Evolutionary conservation across 192 early-diverging fungal species (phyloP).

Genomic region (Cladochytrium replicatum): DNA sequence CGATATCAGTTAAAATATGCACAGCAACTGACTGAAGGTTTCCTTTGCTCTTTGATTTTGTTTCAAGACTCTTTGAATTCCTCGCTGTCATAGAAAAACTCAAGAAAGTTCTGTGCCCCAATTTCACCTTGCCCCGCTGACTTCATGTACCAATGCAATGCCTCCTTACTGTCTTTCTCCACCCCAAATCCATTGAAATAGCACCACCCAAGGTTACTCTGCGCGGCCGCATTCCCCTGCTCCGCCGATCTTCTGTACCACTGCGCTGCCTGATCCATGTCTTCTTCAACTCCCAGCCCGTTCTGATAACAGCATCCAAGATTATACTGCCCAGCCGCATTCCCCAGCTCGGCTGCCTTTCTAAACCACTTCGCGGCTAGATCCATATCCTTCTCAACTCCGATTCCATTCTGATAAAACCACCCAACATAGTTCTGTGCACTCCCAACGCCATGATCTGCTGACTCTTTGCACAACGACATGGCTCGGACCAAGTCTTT

Average conservation of each 20-base stretch:
- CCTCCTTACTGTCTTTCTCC: constrained; percentile 10
- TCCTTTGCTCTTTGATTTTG: no score
- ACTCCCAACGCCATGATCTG: constrained; percentile 41
- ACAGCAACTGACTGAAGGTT: no score
- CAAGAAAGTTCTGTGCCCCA: not conserved
- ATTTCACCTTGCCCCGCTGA: constrained; percentile 37
- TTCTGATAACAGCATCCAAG: constrained; percentile 58
- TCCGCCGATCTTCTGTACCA: constrained; percentile 45
- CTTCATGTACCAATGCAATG: constrained; percentile 42
- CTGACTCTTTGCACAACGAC: constrained; percentile 41
- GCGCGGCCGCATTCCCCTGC: constrained; percentile 45
- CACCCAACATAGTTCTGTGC: constrained; percentile 27
- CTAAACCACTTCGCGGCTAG: constrained; percentile 39
- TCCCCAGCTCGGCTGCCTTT: constrained; percentile 45
- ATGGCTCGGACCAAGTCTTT: constrained; percentile 34
- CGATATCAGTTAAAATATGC: no score
- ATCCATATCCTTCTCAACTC: not conserved
- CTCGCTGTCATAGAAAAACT: constrained; percentile 4
- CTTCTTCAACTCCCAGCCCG: constrained; percentile 45
- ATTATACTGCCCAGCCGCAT: constrained; percentile 57
- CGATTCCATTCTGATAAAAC: not conserved
- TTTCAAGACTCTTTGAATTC: no score
- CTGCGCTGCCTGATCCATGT: constrained; percentile 31
- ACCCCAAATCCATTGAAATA: constrained; percentile 54
- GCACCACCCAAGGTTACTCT: constrained; percentile 51